phyloP scores from a whole-genome alignment of 192 early-diverging fungal species.

The Tieghemiomyces parasiticus region DNA sequence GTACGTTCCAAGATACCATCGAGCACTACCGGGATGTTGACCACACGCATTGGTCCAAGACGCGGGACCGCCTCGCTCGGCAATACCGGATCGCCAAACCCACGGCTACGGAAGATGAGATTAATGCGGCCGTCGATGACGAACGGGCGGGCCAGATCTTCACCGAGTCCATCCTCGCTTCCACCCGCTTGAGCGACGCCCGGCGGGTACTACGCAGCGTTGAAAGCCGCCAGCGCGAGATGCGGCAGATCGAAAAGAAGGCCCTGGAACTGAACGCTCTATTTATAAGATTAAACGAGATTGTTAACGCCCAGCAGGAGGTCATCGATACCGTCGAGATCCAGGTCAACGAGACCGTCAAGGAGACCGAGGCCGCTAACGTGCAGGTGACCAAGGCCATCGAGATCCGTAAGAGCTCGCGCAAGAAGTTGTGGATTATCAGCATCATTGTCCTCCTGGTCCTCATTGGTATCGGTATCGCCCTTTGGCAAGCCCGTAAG shows the following conservation, averaged over 20 bases:
- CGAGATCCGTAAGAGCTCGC: conserved; percentile 23
- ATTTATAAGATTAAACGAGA: conserved; percentile 26
- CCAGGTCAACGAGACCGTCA: conserved; percentile 23
- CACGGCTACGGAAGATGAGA: conserved; percentile 24
- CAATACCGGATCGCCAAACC: conserved; percentile 31
- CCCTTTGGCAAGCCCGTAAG: too few species aligned
- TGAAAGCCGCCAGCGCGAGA: conserved; percentile 27
- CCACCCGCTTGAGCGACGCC: conserved; percentile 19
- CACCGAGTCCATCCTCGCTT: conserved; percentile 25
- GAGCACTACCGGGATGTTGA: conserved; percentile 24
- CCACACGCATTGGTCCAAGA: conserved; percentile 26
- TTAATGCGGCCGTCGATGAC: conserved; percentile 23
- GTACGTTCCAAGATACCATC: neutral
- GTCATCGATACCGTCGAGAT: conserved; percentile 28
- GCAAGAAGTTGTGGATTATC: conserved; percentile 32
- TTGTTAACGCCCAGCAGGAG: conserved; percentile 36
- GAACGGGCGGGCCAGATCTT: conserved; percentile 31
- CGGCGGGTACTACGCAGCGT: conserved; percentile 28
- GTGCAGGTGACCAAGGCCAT: conserved; percentile 28
- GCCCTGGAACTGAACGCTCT: conserved; percentile 24
- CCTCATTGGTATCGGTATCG: too few species aligned
- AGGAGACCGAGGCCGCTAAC: conserved; percentile 18
- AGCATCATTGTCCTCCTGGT: too few species aligned
- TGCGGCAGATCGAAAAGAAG: conserved; percentile 30
- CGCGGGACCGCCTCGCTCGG: conserved; percentile 25